These are phyloP conservation scores for Amanita jacksonii DNA, from an alignment of 768 basidiomycete genomes.

Conservation along the genomic window DNA sequence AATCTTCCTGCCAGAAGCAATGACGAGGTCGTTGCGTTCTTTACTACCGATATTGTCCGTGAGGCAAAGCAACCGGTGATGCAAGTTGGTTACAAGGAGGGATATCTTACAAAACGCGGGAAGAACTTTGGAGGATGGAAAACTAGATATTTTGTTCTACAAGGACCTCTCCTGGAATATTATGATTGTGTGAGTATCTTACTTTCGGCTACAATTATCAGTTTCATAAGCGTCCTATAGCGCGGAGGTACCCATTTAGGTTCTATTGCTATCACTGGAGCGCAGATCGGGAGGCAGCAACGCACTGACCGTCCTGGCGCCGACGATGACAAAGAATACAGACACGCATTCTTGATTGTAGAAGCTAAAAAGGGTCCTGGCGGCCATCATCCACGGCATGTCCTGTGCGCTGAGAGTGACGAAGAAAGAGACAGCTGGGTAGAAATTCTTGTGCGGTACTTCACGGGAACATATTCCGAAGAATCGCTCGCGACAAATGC, in stretches of 20 bases:
- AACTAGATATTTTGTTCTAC: constrained; percentile 88
- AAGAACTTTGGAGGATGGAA: constrained; percentile 99
- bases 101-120: constrained; percentile 91
- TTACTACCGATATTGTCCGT: constrained; percentile 82
- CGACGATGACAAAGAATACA: constrained; percentile 88
- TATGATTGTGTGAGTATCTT: constrained; percentile 77
- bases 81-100: constrained; percentile 84
- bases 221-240: constrained; percentile 26
- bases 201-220: neutral
- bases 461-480: constrained; percentile 72
- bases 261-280: constrained; percentile 82
- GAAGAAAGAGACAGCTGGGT: constrained; percentile 92
- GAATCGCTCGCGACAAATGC: constrained; percentile 40
- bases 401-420: constrained; percentile 95
- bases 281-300: constrained; percentile 95
- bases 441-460: constrained; percentile 83
- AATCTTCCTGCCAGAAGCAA: constrained; percentile 79
- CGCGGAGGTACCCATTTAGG: constrained; percentile 89
- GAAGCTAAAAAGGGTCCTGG: constrained; percentile 71
- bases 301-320: constrained; percentile 41
- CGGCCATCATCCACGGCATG: constrained; percentile 71
- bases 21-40: constrained; percentile 84
- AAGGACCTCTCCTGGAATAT: constrained; percentile 86
- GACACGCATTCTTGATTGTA: constrained; percentile 96
- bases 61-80: constrained; percentile 67